Percentiles rank a stretch among this genome's conserved stretches.
Evolutionary conservation across 805 yeast genomes (phyloP).

Genomic region (Nakazawaea ernobii): DNA sequence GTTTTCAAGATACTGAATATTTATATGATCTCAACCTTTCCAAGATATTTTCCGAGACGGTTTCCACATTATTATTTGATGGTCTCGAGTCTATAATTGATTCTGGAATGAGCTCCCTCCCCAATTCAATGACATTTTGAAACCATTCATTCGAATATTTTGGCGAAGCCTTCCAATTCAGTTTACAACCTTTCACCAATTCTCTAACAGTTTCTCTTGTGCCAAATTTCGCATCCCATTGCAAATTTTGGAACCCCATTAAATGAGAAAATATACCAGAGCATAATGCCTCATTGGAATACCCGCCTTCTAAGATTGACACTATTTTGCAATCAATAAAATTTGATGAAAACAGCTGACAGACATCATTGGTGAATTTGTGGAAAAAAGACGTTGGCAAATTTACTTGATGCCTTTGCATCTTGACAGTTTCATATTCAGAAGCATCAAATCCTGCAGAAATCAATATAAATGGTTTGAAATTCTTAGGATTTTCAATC

Average conservation of each 20-base stretch:
- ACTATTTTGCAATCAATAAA: slow-evolving; percentile 57
- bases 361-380: slow-evolving; percentile 65
- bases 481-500: slow-evolving; percentile 19
- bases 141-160: slow-evolving; percentile 53
- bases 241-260: slow-evolving; percentile 55
- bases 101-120: slow-evolving; percentile 8
- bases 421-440: slow-evolving; percentile 73
- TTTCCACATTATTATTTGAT: not conserved
- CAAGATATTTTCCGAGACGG: not conserved
- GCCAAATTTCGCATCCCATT: slow-evolving; percentile 66
- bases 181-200: slow-evolving; percentile 61
- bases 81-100: not conserved
- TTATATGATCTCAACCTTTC: slow-evolving; percentile 1
- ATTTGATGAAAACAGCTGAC: slow-evolving; percentile 25
- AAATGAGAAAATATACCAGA: slow-evolving; percentile 79
- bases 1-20: not conserved
- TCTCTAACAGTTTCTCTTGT: slow-evolving; percentile 56
- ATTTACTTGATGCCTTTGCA: slow-evolving; percentile 80
- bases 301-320: slow-evolving; percentile 80
- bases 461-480: slow-evolving; percentile 56
- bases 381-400: slow-evolving; percentile 80
- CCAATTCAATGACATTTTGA: slow-evolving; percentile 30
- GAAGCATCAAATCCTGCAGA: slow-evolving; percentile 90
- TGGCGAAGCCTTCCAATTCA: slow-evolving; percentile 51
- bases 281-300: slow-evolving; percentile 72